These are phyloP conservation scores for Apiotrichum akiyoshidainum DNA, from an alignment of 1,284 basidiomycete genomes.

Conservation along the genomic window DNA sequence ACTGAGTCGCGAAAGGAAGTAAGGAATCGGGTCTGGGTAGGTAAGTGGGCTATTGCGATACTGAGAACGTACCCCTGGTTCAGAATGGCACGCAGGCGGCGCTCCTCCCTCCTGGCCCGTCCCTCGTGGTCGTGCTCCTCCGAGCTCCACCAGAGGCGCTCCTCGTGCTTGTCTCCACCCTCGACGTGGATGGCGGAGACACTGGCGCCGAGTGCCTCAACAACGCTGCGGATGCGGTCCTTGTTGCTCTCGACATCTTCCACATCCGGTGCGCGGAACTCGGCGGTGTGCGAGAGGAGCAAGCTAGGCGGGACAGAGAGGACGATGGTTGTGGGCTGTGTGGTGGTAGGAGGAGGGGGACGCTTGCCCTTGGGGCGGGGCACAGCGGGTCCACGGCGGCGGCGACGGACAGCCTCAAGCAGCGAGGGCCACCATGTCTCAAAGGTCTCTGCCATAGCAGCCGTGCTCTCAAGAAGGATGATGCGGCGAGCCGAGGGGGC, in stretches of 20 bases:
- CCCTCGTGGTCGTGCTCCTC: conserved; percentile 36
- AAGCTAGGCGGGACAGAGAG: conserved; percentile 77
- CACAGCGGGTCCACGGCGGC: conserved; percentile 51
- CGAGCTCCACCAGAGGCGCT: conserved; percentile 40
- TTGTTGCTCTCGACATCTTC: conserved; percentile 47
- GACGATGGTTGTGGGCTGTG: conserved; percentile 67
- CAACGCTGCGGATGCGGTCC: conserved; percentile 25
- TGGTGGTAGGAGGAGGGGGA: conserved; percentile 4
- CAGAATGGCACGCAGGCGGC: conserved; percentile 28
- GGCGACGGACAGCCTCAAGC: conserved; percentile 67
- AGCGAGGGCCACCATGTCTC: conserved; percentile 75
- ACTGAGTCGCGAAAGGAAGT: conserved; percentile 12
- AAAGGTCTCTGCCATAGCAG: conserved; percentile 67
- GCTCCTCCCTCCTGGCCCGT: conserved; percentile 27
- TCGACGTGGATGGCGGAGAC: conserved; percentile 21
- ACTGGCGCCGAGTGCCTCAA: conserved; percentile 22
- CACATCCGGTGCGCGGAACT: conserved; percentile 26
- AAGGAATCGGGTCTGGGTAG: conserved; percentile 13
- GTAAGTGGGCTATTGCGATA: neutral
- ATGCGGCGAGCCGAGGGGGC: conserved; percentile 55
- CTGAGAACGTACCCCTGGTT: conserved; percentile 18
- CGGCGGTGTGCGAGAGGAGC: conserved; percentile 51
- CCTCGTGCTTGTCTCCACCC: conserved; percentile 19
- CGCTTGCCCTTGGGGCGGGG: conserved; percentile 9
- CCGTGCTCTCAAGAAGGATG: conserved; percentile 75